Percentiles rank a stretch among this genome's conserved stretches.
Evolutionary conservation across 2,329 filamentous ascomycete species (phyloP).

Genomic region (Colletotrichum sp.): DNA sequence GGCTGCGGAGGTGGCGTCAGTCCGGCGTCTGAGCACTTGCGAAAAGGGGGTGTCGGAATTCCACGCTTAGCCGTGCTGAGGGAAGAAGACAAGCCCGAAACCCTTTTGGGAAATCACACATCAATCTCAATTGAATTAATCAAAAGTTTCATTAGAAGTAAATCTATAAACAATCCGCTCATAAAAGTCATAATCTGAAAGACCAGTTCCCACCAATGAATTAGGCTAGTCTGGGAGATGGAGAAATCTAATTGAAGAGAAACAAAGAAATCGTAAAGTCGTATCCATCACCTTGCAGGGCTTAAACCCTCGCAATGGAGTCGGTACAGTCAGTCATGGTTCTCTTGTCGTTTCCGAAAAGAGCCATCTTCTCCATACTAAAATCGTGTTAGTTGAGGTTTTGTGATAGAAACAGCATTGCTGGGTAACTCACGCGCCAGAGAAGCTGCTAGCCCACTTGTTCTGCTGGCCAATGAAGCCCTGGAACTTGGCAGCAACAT

Average conservation of each 20-base stretch:
- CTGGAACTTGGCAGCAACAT: conserved; percentile 38
- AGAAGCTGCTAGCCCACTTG: background rate
- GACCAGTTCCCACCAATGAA: no score
- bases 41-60: background rate
- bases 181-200: background rate
- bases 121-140: background rate
- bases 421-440: conserved; percentile 24
- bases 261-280: background rate
- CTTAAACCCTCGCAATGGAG: background rate
- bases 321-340: conserved; percentile 55
- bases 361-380: conserved; percentile 43
- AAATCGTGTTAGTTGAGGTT: conserved; percentile 36
- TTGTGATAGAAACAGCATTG: conserved; percentile 50
- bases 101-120: background rate
- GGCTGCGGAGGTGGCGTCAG: background rate
- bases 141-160: background rate
- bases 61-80: background rate
- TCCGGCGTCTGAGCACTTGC: background rate
- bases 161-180: background rate
- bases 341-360: conserved; percentile 62
- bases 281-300: background rate
- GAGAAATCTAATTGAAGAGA: background rate
- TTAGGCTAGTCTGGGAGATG: no score
- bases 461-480: conserved; percentile 42
- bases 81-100: background rate